These are phyloP conservation scores for Blepharisma undulans DNA, from an alignment of 169 alveolate species.

Conservation along the genomic window DNA sequence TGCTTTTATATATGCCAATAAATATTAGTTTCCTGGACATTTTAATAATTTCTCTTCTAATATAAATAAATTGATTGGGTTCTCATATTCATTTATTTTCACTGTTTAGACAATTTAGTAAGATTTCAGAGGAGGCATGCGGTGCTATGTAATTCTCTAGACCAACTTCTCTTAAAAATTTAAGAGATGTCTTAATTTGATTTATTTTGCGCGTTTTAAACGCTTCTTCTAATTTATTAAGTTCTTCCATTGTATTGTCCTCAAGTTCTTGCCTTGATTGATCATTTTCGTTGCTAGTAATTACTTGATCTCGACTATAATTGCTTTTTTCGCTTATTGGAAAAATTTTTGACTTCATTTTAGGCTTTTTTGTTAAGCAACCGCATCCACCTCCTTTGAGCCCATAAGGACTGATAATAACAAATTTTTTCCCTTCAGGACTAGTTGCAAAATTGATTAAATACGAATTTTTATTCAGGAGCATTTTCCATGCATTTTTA, in stretches of 20 bases:
- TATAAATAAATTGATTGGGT: neutral
- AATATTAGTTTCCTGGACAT: neutral
- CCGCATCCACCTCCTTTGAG: neutral
- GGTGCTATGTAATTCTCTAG: neutral
- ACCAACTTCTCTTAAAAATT: neutral
- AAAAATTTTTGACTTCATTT: neutral
- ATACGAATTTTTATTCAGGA: too few species aligned
- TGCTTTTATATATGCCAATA: neutral
- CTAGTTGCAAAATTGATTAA: too few species aligned
- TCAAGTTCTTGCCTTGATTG: neutral
- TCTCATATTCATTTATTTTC: neutral
- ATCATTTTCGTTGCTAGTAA: neutral
- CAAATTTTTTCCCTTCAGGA: too few species aligned
- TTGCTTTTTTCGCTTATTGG: too few species aligned
- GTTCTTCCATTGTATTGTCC: neutral
- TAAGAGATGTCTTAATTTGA: neutral
- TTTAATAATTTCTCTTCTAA: neutral
- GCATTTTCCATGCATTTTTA: too few species aligned
- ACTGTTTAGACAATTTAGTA: neutral
- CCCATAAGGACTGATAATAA: neutral
- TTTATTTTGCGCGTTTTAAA: neutral
- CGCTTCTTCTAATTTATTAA: neutral
- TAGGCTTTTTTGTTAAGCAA: neutral
- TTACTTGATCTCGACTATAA: too few species aligned
- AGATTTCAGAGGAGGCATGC: neutral